Evolutionary conservation across 1,139 yeast genomes (phyloP), one percentile per base, ranked within the genome.

Genomic region (Debaryomyces psychrophilus): DNA sequence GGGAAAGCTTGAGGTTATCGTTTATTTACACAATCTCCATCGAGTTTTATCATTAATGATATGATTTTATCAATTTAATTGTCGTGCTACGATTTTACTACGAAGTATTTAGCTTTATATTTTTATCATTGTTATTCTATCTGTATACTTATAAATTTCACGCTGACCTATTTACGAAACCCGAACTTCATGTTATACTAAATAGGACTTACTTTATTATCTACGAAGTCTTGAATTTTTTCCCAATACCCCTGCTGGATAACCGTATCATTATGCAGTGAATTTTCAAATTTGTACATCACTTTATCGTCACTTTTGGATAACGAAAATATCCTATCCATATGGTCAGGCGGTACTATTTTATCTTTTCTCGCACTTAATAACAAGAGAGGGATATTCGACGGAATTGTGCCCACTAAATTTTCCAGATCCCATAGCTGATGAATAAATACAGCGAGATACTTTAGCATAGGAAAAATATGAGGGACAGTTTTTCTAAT

Each of bases 291-390:
- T 46, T 69, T 73, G 45, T 73, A 67, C 55, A 83, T 74, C 20
- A 64, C 60, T 59, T 85, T 85, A 27, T 65, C 63, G 2, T 62
- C 56, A 28, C 80, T 64, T 12, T 72, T 71, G 41, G 85, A 70
- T 39, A 80, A 56, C 35, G 77, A 77, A 60, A 62, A 85, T 31
- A 93, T 74, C 39, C 59, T 62, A 46, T 77, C 77, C 93, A 92
- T 89, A 59, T 93, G 98, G 0, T 56, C 55, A 0, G 97, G 96
- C 1, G 98, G 98, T 1, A 93, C 97, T 28, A 93, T 83, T 65
- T 93, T 99, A 67, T 93, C 99, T 36, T 74, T 70, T 23, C 79
- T 67, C 0, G 96, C 97, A 55, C 87, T 81, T 41, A 92, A 63
- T 56, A 92, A 81, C 43, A 92, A 71, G 29, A 85, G 75, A 0